Evolutionary conservation across 2,329 filamentous ascomycete species (phyloP).

Genomic region (Arthroderma sp.): DNA sequence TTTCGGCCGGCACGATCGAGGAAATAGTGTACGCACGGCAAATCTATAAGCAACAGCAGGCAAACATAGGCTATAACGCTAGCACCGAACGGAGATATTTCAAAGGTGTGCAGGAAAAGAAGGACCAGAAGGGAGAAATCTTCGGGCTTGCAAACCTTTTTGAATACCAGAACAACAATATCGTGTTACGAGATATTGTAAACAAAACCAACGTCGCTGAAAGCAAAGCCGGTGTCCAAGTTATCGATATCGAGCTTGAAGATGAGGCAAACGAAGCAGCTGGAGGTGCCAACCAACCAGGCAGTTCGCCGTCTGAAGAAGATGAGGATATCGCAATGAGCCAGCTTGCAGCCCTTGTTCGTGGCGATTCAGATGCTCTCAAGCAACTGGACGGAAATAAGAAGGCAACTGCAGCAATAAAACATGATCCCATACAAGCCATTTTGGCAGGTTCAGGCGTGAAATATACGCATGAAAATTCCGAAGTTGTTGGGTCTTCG

Average conservation of each 20-base stretch:
- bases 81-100: constrained; percentile 90
- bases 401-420: constrained; percentile 22
- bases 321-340: constrained; percentile 55
- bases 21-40: constrained; percentile 95
- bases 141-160: constrained; percentile 86
- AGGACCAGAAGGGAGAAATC: constrained; percentile 75
- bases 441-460: constrained; percentile 82
- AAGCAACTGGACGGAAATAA: constrained; percentile 29
- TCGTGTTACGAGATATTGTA: constrained; percentile 84
- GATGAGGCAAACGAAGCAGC: constrained; percentile 9
- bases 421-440: constrained; percentile 66
- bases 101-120: constrained; percentile 77
- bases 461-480: constrained; percentile 92
- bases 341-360: constrained; percentile 54
- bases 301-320: constrained; percentile 26
- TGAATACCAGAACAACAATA: constrained; percentile 61
- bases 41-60: constrained; percentile 98
- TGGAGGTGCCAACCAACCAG: constrained; percentile 11
- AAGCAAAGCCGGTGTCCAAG: constrained; percentile 67
- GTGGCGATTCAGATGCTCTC: constrained; percentile 30
- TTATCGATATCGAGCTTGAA: constrained; percentile 59
- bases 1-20: constrained; percentile 85
- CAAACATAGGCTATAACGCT: constrained; percentile 91
- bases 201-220: constrained; percentile 98
- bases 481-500: constrained; percentile 85